Percentiles rank a stretch among this genome's conserved stretches.
These are phyloP conservation scores for Podospora conica DNA, from an alignment of 495 filamentous ascomycete species.

Conservation along the genomic window DNA sequence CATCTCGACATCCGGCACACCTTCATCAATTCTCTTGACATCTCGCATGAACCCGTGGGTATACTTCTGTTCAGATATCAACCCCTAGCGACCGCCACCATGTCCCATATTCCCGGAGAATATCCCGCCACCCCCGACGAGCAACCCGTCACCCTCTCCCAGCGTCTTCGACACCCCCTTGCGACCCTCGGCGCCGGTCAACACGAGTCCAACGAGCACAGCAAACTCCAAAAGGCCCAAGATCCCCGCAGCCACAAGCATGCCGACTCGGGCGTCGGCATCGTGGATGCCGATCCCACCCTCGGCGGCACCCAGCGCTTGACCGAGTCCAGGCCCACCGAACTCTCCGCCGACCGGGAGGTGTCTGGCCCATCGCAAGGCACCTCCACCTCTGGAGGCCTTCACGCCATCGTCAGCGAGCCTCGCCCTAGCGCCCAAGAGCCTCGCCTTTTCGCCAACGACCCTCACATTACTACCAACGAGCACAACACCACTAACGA, in stretches of 20 bases:
- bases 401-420: not conserved
- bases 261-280: slow-evolving; percentile 30
- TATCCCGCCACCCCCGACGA: not conserved
- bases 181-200: not conserved
- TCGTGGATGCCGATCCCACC: slow-evolving; percentile 12
- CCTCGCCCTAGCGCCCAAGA: too few relatives aligned
- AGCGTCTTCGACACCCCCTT: not conserved
- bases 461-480: too few relatives aligned
- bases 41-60: not conserved
- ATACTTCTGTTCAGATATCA: not conserved
- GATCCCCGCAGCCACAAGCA: slow-evolving; percentile 28
- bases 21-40: not conserved
- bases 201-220: slow-evolving; percentile 13
- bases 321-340: not conserved
- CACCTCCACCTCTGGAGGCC: not conserved
- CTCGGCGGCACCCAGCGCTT: slow-evolving; percentile 11
- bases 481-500: too few relatives aligned
- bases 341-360: not conserved
- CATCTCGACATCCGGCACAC: not conserved
- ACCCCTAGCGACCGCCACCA: not conserved
- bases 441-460: too few relatives aligned
- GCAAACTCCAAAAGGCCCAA: slow-evolving; percentile 29
- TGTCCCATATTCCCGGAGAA: not conserved
- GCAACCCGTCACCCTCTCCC: not conserved
- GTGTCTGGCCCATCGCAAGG: not conserved